Base-by-base conservation (phyloP, 1,284 basidiomycete genomes). In the Moesziomyces aphidis region DNA sequence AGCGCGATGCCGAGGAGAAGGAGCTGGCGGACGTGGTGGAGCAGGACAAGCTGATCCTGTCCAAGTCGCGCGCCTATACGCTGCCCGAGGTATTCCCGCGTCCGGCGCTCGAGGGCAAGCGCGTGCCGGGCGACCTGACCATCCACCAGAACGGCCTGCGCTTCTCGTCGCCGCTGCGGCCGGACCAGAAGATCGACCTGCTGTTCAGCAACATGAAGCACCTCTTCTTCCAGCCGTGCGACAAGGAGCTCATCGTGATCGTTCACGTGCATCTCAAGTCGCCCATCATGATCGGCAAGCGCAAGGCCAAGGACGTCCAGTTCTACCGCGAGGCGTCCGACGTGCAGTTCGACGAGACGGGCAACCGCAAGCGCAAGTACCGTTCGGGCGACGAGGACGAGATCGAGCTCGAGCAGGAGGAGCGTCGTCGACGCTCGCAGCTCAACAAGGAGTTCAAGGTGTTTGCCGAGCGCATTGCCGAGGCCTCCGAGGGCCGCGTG, bases 341-440 rank as follows among this genome's bases (percentile, higher is more conserved):
- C 81, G 94, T 96, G 42, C 93, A 96, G 76, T 99, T 98, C 82
- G 97, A 99, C 83, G 97, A 99, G 86, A 97, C 95, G 0, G 96
- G 96, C n/a, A 98, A 98, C 83, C 90, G 95, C 76, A 99, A 98
- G 86, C 90, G 97, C 67, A 95, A 97, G 86, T 93, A 96, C 76
- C 90, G 95, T 59, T 97, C 97, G 82, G 96, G 96, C 45, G 97
- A 99, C 83, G 97, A 99, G 85, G 97, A 99, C 85, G 97, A 99
- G 86, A 95, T 99, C 73, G 96, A 99, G 87, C 92, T 97, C 86
- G 97, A 99, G 85, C 96, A 98, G 84, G 94, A 96, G 85, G 97
- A 99, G 86, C 89, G 95, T 61, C 93, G 92, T 84, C 90, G 94
- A 26, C 88, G 95, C 55, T 91, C 92, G 59, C 89, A 92, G 86